Evolutionary conservation across 1,284 basidiomycete genomes (phyloP).

Genomic region (Boletus austroedulis): DNA sequence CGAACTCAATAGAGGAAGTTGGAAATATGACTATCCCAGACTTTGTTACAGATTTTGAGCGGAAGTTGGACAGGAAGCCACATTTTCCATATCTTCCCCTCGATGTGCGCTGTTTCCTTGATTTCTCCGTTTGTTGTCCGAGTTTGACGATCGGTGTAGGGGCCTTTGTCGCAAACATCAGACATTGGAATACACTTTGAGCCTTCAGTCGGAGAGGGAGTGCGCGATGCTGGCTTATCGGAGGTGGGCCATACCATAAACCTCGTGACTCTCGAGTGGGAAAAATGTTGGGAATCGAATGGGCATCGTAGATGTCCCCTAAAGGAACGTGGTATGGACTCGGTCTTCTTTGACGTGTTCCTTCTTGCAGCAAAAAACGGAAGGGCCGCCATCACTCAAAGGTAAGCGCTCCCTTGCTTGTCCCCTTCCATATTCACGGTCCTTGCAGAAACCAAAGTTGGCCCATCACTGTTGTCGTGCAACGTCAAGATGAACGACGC

Average conservation of each 20-base stretch:
- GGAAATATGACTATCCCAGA: no score
- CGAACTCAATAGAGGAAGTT: no score
- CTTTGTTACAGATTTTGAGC: no score
- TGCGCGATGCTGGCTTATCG: neutral
- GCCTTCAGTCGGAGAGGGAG: neutral
- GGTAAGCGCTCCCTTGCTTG: neutral
- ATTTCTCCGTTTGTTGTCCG: neutral
- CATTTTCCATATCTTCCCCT: no score
- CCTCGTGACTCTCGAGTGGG: no score
- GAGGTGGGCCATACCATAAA: neutral
- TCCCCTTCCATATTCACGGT: neutral
- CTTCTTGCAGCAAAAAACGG: neutral
- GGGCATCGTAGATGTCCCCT: no score
- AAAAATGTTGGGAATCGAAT: no score
- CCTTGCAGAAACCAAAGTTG: neutral
- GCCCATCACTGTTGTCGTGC: neutral
- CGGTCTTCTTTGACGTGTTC: neutral
- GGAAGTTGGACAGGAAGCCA: no score
- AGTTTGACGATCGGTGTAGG: neutral
- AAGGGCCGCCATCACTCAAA: neutral
- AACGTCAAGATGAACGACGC: neutral
- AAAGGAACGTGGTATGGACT: no score
- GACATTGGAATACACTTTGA: neutral
- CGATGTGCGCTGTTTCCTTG: neutral
- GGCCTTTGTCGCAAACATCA: neutral